Evolutionary conservation across 805 yeast genomes (phyloP), one percentile per base, ranked within the genome.

Genomic region (Yarrowia yakushimensis): DNA sequence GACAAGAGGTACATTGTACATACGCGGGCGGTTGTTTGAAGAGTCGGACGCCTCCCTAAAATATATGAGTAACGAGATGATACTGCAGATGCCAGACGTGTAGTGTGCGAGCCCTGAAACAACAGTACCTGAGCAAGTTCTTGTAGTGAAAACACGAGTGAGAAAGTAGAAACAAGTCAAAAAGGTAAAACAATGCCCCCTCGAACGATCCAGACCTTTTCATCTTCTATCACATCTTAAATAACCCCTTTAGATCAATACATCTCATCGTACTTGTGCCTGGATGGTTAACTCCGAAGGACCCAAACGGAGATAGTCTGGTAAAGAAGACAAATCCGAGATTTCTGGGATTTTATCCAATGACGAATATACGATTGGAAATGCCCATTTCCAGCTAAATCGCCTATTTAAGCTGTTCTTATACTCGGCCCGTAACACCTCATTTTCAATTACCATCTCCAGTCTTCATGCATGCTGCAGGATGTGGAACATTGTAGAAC

Each of bases 1-100:
- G 33, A 33, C 43, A 52, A 36, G 59, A 52, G 59, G 59, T 36
- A 48, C 54, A 48, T 52, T 52, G 59, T 52, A 52, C 59, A 52
- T 52, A 52, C 43, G 41, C 43, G 59, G 41, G 59, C 42, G 36
- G 42, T 13, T 12, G 23, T 43, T 27, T 25, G 43, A 18, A 12
- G 23, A n/a, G 59, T 17, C 22, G 6, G 59, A 22, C 31, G 17
- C 20, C 5, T 31, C 41, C 41, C 57, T 48, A 34, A 36, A 52
- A 52, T 34, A 52, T 34, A 52, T 52, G 59, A 52, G 43, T 52
- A 23, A 52, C 33, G 59, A 52, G 59, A 43, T 17, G 18, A 25
- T 20, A 11, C 31, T 23, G 30, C 25, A 25, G 20, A 41, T 6
- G 18, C n/a, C n/a, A n/a, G n/a, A n/a, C n/a, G n/a, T n/a, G n/a